Percentiles rank a stretch among this genome's conserved stretches.
Conservation (phyloP, 768 basidiomycete species). For the Russula griseocarnosa region DNA sequence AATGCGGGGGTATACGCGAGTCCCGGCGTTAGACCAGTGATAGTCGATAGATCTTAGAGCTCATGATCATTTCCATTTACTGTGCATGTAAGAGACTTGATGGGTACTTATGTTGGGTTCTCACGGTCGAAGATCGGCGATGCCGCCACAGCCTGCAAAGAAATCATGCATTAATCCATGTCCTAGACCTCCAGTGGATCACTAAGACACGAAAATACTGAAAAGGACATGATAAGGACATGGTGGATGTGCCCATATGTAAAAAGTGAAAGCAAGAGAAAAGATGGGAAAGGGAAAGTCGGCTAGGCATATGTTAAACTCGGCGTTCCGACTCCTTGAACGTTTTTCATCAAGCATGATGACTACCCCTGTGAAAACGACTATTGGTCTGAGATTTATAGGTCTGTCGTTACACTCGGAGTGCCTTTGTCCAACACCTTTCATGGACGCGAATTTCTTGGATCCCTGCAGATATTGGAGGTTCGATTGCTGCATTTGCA, state of each 20-base stretch:
- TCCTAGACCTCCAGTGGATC: no score
- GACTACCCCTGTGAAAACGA: background rate
- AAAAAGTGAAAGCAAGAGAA: background rate
- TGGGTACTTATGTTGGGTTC: background rate
- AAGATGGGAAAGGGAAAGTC: no score
- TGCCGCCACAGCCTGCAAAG: background rate
- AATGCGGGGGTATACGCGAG: background rate
- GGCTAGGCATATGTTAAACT: no score
- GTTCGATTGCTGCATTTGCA: background rate
- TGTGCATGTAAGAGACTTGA: no score
- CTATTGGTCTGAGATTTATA: conserved; percentile 6
- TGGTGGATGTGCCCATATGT: no score
- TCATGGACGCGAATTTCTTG: conserved; percentile 32
- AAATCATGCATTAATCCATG: no score
- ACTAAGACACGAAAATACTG: no score
- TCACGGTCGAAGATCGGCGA: background rate
- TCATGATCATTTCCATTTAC: background rate
- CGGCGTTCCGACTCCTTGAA: background rate
- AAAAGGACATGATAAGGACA: no score
- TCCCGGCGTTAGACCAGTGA: no score
- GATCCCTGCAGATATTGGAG: conserved; percentile 38
- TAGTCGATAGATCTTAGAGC: no score
- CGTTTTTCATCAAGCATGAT: background rate
- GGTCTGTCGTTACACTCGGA: conserved; percentile 3
- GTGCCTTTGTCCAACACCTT: background rate